phyloP scores from a whole-genome alignment of 306 rosid species.

The Alnus glutinosa region DNA sequence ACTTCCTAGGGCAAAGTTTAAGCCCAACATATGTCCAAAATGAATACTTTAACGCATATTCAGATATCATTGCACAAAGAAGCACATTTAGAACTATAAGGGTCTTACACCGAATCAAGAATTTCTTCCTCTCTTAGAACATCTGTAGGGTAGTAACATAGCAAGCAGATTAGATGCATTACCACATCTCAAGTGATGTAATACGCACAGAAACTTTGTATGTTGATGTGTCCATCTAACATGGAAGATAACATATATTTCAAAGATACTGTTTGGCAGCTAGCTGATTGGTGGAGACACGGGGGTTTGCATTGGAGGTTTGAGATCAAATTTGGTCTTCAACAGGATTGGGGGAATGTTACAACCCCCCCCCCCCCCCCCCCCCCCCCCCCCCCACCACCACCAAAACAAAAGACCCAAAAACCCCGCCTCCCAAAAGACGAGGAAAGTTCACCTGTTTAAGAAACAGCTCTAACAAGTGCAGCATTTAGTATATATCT shows the following conservation, averaged over 20 bases:
- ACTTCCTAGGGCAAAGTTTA: not conserved
- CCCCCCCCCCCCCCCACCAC: not conserved
- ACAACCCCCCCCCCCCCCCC: not conserved
- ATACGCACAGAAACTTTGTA: not conserved
- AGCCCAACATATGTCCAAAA: not conserved
- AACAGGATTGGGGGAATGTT: not conserved
- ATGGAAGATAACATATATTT: not conserved
- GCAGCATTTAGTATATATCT: not conserved
- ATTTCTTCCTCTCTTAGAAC: not conserved
- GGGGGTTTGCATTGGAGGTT: not conserved
- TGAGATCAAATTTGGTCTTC: not conserved
- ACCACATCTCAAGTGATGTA: not conserved
- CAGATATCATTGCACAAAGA: not conserved
- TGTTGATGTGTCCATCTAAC: not conserved
- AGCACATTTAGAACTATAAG: not conserved
- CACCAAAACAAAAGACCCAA: not conserved
- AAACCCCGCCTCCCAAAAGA: not conserved
- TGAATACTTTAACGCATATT: not conserved
- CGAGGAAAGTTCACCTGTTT: not conserved
- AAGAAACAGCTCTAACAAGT: not conserved
- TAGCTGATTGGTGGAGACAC: not conserved
- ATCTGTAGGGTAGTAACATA: not conserved
- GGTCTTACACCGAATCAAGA: not conserved
- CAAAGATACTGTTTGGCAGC: not conserved
- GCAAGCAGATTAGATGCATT: not conserved